Conservation (phyloP, 176 grass and related monocot genomes). For the Elaeis guineensis region DNA sequence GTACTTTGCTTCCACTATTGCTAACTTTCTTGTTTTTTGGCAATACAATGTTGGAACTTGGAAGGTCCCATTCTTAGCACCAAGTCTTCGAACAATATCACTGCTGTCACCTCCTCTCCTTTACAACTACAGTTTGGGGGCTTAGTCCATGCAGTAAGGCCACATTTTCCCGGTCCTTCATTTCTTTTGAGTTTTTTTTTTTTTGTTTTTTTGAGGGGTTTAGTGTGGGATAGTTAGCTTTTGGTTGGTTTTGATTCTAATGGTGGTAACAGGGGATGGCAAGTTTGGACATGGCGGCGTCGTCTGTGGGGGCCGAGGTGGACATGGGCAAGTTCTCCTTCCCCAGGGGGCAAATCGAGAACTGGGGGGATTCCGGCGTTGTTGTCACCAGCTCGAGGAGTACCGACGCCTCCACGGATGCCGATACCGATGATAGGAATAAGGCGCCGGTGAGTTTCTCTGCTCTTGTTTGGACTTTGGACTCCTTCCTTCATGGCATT, state of each 20-base stretch:
- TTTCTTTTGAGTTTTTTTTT: background rate
- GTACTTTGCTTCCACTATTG: background rate
- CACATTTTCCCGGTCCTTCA: background rate
- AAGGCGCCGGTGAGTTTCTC: conserved; percentile 5
- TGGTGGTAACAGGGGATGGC: conserved; percentile 12
- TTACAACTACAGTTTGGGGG: conserved; percentile 35
- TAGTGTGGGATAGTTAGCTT: background rate
- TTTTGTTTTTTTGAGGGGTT: background rate
- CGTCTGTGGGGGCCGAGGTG: conserved; percentile 13
- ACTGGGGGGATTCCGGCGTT: conserved; percentile 74
- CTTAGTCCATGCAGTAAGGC: conserved; percentile 27
- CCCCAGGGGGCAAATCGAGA: conserved; percentile 51
- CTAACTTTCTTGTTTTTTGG: background rate
- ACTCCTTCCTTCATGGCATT: too few species aligned
- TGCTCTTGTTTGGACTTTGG: background rate
- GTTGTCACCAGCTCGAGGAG: conserved; percentile 45
- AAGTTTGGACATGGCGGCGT: conserved; percentile 36
- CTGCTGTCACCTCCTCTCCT: conserved; percentile 26
- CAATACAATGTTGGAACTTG: background rate
- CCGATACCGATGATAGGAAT: conserved; percentile 42
- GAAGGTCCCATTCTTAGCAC: conserved; percentile 73
- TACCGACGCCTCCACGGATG: conserved; percentile 54
- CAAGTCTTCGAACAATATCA: conserved; percentile 74
- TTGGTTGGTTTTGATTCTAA: background rate
- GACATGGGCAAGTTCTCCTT: conserved; percentile 23